Base-by-base conservation (phyloP, 352 stramenopile species). In the Globisporangium rhizosaccharum region DNA sequence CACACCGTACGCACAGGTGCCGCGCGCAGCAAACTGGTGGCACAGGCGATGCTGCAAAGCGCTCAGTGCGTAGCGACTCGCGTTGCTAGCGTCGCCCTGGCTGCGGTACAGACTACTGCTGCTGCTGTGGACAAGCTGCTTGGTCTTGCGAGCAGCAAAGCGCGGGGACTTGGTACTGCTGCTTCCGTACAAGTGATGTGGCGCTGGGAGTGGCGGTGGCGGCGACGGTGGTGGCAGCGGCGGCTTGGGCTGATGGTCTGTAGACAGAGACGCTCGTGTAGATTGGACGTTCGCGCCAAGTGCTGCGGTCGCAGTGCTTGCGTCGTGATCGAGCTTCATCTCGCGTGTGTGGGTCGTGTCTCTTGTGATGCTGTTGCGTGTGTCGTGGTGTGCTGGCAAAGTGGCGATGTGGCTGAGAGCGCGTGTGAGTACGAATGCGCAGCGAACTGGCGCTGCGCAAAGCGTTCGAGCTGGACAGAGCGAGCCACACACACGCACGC, bases 1-100 rank as follows among this genome's bases (percentile, higher is more conserved):
- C 36, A 57, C 50, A 5, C 81, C 83, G 33, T 83, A 90, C 3
- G 28, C 37, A 41, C 83, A 92, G 6, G 51, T 71, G 20, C 72
- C 78, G 26, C 61, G 60, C 0, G 68, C 64, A 3, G 68, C 28
- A 53, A 87, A 88, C 49, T 78, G 77, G 8, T 60, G 39, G 18
- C 46, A 37, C 48, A 56, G 15, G 49, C 41, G 42, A 39, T 58
- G 54, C 49, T n/a, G 20, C 44, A 46, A 9, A 12, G 41, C 15
- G 41, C 41, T 18, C 41, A 20, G 41, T 8, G 41, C 14, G 18
- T 6, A 14, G 0, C 1, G 14, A 14, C 14, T 18, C 14, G 0
- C 20, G 44, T 28, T 33, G 20, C 44, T 57, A 50, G 50, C 41
- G 28, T 39, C 33, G 8, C 33, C 1, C 6, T 39, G 33, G 33